These are phyloP conservation scores for Pleomassaria siparia DNA, from an alignment of 2,329 filamentous ascomycete genomes.

Conservation along the genomic window DNA sequence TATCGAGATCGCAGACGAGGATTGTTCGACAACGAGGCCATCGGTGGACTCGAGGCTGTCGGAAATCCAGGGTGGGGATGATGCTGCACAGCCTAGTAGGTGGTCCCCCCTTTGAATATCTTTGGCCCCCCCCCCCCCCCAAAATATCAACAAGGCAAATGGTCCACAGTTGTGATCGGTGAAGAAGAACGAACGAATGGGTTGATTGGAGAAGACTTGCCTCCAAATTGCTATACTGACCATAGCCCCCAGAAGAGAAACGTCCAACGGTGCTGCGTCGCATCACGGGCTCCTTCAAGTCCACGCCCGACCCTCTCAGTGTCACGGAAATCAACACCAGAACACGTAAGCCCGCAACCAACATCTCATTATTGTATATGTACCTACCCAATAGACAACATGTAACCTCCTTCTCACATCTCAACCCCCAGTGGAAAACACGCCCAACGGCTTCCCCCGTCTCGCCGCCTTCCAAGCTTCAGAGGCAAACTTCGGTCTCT, in stretches of 20 bases:
- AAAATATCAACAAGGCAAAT: constrained; percentile 3
- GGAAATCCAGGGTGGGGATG: constrained; percentile 19
- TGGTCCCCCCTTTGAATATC: constrained; percentile 15
- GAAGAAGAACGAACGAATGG: neutral
- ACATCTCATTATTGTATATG: too few relatives aligned
- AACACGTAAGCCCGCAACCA: constrained; percentile 24
- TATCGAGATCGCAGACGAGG: constrained; percentile 31
- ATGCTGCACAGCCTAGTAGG: constrained; percentile 40
- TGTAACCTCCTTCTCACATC: neutral
- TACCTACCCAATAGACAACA: too few relatives aligned
- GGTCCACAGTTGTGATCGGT: neutral
- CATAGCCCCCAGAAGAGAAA: constrained; percentile 23
- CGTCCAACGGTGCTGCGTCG: constrained; percentile 27
- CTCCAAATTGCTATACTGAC: constrained; percentile 15
- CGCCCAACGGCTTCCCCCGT: constrained; percentile 42
- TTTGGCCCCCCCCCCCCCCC: too few relatives aligned
- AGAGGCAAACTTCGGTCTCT: constrained; percentile 44
- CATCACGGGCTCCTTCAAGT: constrained; percentile 33
- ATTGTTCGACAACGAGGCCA: constrained; percentile 10
- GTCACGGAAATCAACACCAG: constrained; percentile 38
- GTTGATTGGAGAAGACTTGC: neutral
- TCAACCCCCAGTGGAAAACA: constrained; percentile 35
- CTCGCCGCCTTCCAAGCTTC: constrained; percentile 44
- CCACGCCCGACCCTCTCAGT: constrained; percentile 28
- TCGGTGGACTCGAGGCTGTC: constrained; percentile 16